Conservation (phyloP, 768 basidiomycete genomes). For the Lactifluus volemus region DNA sequence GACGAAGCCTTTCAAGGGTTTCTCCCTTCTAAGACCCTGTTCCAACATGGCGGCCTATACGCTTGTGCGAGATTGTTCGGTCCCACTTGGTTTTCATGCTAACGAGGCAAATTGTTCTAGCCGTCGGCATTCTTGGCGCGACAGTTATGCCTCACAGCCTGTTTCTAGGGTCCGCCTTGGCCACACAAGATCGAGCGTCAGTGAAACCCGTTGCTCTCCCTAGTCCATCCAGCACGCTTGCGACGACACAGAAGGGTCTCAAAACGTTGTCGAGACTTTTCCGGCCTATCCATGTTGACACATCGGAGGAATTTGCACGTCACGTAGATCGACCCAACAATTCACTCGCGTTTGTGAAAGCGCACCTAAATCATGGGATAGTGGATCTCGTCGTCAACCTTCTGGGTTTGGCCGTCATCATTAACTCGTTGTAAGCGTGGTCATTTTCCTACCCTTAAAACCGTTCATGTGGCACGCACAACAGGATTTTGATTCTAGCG, state of each 20-base stretch:
- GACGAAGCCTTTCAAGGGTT: constrained; percentile 13
- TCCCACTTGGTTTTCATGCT: neutral
- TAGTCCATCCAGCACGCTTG: neutral
- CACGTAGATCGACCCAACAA: constrained; percentile 47
- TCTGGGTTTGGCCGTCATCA: constrained; percentile 77
- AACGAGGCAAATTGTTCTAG: neutral
- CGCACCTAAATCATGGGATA: constrained; percentile 58
- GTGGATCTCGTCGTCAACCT: constrained; percentile 61
- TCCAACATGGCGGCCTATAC: constrained; percentile 15
- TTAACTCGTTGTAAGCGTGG: constrained; percentile 68
- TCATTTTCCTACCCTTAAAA: neutral
- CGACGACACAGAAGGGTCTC: neutral
- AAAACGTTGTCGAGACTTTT: neutral
- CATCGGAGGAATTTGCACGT: neutral
- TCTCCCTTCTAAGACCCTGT: constrained; percentile 15
- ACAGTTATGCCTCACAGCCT: constrained; percentile 44
- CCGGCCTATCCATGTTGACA: neutral
- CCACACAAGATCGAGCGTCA: constrained; percentile 33
- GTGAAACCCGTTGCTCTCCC: neutral
- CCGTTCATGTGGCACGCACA: neutral
- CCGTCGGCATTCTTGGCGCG: constrained; percentile 28
- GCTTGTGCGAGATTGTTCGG: constrained; percentile 6
- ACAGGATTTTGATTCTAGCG: constrained; percentile 74
- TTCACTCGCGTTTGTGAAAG: constrained; percentile 41
- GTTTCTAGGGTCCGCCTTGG: constrained; percentile 36